Conservation (phyloP, 306 rosid species). For the Cucurbita maxima region DNA sequence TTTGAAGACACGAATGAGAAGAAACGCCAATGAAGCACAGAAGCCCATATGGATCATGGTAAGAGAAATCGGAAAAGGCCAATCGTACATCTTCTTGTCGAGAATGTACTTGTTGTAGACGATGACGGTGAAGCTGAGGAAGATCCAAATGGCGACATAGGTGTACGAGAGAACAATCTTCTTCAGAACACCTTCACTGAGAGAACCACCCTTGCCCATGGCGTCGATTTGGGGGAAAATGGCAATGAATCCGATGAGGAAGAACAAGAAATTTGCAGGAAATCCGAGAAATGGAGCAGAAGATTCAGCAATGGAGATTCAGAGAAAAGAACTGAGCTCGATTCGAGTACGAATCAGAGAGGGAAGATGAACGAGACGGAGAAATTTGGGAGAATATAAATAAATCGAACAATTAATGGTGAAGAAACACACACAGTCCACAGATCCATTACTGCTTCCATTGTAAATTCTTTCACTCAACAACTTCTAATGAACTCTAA, state of each 20-base stretch:
- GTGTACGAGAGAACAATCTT: slow-evolving; percentile 73
- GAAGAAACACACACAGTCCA: no score
- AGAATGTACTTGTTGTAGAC: slow-evolving; percentile 92
- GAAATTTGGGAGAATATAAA: not conserved
- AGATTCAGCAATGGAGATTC: not conserved
- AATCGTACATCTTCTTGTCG: slow-evolving; percentile 84
- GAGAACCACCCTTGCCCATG: slow-evolving; percentile 69
- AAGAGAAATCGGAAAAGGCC: slow-evolving; percentile 80
- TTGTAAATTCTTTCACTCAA: no score
- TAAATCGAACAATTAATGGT: not conserved
- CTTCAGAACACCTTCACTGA: slow-evolving; percentile 63
- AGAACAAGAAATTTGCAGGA: not conserved
- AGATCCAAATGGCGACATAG: slow-evolving; percentile 79
- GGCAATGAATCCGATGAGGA: not conserved
- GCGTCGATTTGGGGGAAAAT: not conserved
- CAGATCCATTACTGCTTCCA: no score
- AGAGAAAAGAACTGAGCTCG: not conserved
- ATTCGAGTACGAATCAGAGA: not conserved
- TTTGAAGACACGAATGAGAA: slow-evolving; percentile 47
- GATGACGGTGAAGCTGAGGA: slow-evolving; percentile 74
- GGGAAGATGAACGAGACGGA: slow-evolving; percentile 1
- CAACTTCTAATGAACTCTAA: no score
- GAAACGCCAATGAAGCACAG: slow-evolving; percentile 57
- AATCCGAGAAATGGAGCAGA: not conserved
- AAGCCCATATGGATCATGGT: slow-evolving; percentile 93